Evolutionary conservation across 768 basidiomycete genomes (phyloP), one percentile per base, ranked within the genome.

Genomic region (Tricholoma bakamatsutake): DNA sequence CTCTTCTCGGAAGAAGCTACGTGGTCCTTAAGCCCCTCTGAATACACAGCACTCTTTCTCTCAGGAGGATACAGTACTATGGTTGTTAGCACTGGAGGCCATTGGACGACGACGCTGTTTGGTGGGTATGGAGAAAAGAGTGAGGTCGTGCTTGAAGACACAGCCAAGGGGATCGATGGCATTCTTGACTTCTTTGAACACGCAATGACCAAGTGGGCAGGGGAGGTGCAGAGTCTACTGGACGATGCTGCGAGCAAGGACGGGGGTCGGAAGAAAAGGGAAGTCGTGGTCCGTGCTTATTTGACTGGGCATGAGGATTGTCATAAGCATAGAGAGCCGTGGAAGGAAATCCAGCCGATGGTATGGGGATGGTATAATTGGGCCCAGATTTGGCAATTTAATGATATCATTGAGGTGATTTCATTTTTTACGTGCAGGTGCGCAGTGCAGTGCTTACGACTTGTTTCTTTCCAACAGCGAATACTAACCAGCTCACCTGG

Each of bases 261-360:
- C 42, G 54, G 40, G 12, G 61, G 58, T 7, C 50, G 52, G 46
- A 55, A 60, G 48, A 69, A 66, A 62, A 66, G 69, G 55, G 77
- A 80, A 61, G 82, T 81, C 7, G 66, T 88, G 7, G 78, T 83
- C 8, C 66, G 86, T 28, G 77, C 84, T 7, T 87, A 87, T 59
- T 63, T 83, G 4, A 81, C 83, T 2, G 86, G 86, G 3, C 83
- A 87, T 59, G 84, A 87, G 56, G 74, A 83, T 53, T 87, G 86
- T 58, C 84, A 82, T 58, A 59, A 73, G n/a, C 59, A 65, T 51
- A 66, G 68, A 18, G 55, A 72, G 57, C 81, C 83, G n/a, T 80
- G 76, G 77, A 64, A 54, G 34, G 70, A 72, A 57, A 72, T 81
- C 17, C 59, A 70, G 57, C 76, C 77, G 2, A 78, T 73, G 55